Conservation (phyloP, 805 yeast genomes). For the Nakazawaea sp. region DNA sequence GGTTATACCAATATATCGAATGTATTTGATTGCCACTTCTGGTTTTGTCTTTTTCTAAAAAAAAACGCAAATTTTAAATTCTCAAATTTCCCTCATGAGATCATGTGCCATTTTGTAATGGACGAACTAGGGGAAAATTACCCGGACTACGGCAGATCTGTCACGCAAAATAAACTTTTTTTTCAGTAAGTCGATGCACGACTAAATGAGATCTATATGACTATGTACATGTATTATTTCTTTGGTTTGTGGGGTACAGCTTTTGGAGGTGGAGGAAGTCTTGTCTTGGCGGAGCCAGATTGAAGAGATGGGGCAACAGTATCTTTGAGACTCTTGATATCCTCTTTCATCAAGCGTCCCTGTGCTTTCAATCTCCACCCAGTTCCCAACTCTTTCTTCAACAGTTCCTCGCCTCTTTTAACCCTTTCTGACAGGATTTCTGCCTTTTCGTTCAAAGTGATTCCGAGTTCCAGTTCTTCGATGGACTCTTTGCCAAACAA, state of each 20-base stretch:
- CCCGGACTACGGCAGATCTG: too few relatives aligned
- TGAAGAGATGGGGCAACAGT: conserved; percentile 1
- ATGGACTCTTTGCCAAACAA: conserved; percentile 75
- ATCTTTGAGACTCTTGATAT: conserved; percentile 24
- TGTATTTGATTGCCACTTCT: too few relatives aligned
- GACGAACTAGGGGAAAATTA: too few relatives aligned
- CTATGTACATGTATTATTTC: not conserved
- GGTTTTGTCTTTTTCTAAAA: too few relatives aligned
- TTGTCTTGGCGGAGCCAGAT: too few relatives aligned
- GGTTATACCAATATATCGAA: too few relatives aligned
- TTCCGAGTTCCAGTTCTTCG: conserved; percentile 69
- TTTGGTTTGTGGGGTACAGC: too few relatives aligned
- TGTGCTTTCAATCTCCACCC: conserved; percentile 53
- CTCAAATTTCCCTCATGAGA: too few relatives aligned
- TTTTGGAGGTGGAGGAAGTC: too few relatives aligned
- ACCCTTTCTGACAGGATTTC: conserved; percentile 40
- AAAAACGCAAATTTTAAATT: too few relatives aligned
- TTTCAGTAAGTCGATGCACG: not conserved
- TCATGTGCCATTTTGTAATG: too few relatives aligned
- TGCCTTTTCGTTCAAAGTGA: conserved; percentile 53
- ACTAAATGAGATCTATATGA: not conserved
- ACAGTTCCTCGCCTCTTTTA: conserved; percentile 40
- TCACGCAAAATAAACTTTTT: too few relatives aligned
- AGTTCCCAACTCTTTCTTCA: conserved; percentile 47
- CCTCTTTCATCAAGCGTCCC: conserved; percentile 36